A percentile compares a stretch with the other conserved stretches of the same genome.
phyloP scores from a whole-genome alignment of 1,284 basidiomycete genomes.

The Microbotryomycetes sp. region DNA sequence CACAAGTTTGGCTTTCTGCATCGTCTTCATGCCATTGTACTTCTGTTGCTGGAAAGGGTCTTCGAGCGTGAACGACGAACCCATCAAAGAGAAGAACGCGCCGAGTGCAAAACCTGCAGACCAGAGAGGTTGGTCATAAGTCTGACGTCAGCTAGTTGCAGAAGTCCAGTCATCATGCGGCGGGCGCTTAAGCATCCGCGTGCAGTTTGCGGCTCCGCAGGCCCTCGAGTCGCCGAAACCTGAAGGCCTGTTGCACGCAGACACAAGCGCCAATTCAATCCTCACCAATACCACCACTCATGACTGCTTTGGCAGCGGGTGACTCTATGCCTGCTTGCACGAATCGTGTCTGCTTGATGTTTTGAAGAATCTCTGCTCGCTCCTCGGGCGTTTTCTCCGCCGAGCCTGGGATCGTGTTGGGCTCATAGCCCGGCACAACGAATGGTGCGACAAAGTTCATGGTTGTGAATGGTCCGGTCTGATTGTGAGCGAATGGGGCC shows the following conservation, averaged over 20 bases:
- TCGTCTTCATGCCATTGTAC: slow-evolving; percentile 48
- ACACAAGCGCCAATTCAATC: background rate
- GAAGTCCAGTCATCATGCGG: background rate
- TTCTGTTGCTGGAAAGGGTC: slow-evolving; percentile 62
- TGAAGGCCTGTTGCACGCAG: background rate
- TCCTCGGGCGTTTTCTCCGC: slow-evolving; percentile 29
- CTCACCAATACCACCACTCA: slow-evolving; percentile 34
- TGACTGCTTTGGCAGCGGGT: slow-evolving; percentile 34
- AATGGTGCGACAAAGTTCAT: slow-evolving; percentile 31
- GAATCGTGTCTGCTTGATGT: slow-evolving; percentile 35
- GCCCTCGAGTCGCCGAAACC: background rate
- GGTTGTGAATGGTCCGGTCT: background rate
- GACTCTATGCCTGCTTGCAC: slow-evolving; percentile 36
- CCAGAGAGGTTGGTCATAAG: too few species aligned
- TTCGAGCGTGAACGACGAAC: slow-evolving; percentile 87
- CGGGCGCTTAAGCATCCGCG: background rate
- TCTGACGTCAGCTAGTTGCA: background rate
- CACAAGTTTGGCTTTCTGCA: slow-evolving; percentile 72
- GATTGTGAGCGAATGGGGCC: background rate
- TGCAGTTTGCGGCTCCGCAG: background rate
- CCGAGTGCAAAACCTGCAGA: slow-evolving; percentile 77
- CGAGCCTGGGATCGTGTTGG: slow-evolving; percentile 17
- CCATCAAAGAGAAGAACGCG: slow-evolving; percentile 95
- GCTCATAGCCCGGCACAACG: slow-evolving; percentile 36
- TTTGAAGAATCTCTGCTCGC: slow-evolving; percentile 30